Evolutionary conservation across 805 yeast genomes (phyloP), one percentile per base, ranked within the genome.

Genomic region (Hemisphaericaspora nanyangensis): DNA sequence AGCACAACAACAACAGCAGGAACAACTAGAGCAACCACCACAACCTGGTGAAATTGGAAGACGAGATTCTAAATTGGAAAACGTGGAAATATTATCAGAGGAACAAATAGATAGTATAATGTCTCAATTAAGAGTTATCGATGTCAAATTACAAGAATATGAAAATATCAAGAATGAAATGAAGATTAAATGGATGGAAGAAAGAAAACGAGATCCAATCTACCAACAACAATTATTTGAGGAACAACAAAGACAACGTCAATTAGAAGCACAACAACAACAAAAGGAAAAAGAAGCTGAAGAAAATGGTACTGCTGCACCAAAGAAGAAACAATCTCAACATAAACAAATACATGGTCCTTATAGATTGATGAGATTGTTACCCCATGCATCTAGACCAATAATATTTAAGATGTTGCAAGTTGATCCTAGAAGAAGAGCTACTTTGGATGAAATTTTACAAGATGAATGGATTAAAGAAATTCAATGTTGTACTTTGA

Each of bases 361-460:
- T 8, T 85, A 85, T 61, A 70, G 95, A 55, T 65, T 85, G 47
- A 77, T 85, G 82, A 76, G 95, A 61, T 64, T 85, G 36, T 62
- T 85, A 27, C 95, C 95, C 4, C 95, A 85, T 58, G 89, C 91
- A 6, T 68, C 93, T 12, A 74, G 95, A 59, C 93, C 91, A 10
- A 67, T 85, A 8, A 68, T 85, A 22, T 80, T 84, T 17, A 70
- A 63, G 42, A 83, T 85, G 80, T 61, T 85, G 19, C 70, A 70
- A 37, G 67, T 82, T 12, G 86, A 84, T 47, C 80, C 84, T 8
- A 40, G 42, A 1, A 65, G 72, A 42, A 72, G 95, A 52, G 86
- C 89, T 1, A 74, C 85, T 1, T 61, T 85, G 54, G 74, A 74
- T 22, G 89, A 83, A 24, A 74, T 85, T 7, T 64, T 80, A 43